Evolutionary conservation across 495 filamentous ascomycete genomes (phyloP), one percentile per base, ranked within the genome.

Genomic region (Staphylotrichum longicolle): DNA sequence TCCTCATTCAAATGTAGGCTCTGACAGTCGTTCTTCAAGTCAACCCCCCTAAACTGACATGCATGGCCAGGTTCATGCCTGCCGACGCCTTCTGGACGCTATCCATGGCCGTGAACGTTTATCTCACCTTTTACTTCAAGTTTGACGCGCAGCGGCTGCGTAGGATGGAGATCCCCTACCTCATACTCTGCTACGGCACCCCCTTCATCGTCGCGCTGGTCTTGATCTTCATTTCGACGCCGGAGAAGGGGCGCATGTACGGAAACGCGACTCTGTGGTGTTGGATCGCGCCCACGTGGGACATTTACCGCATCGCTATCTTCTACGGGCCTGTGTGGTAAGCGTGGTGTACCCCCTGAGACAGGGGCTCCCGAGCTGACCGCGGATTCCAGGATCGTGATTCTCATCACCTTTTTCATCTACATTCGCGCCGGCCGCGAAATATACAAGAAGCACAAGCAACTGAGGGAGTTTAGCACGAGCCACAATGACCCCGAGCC

Each of bases 281-380:
- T 69, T 96, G 91, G 91, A 76, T 95, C 33, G 49, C 64, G 12
- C 64, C 67, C 1, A 66, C 80, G 15, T 93, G 87, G 85, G 87
- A 91, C 63, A 79, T 87, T 37, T 81, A 89, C 51, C 86, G 91
- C 35, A 85, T 95, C 53, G 85, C 85, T 6, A 79, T 83, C 39
- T 93, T 96, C 68, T 96, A 96, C 68, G 91, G 82, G 0, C 91
- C 91, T 11, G 85, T 93, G 34, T 95, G 91, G 91, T 89, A 70
- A 69, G 75, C 62, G 20, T 27, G 20, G 20, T 27, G 20, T 12
- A 12, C 12, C 14, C 54, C 41, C 47, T 30, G 11, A 65, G 10
- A 10, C 5, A 30, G 20, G 11, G 4, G 15, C 11, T 7, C 10
- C 6, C 11, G 7, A 48, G 30, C 46, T 52, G 12, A 54, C 44